A percentile compares a stretch with the other conserved stretches of the same genome.
phyloP scores from a whole-genome alignment of 225 moss, liverwort and hornwort genomes.

The Bryum argenteum region DNA sequence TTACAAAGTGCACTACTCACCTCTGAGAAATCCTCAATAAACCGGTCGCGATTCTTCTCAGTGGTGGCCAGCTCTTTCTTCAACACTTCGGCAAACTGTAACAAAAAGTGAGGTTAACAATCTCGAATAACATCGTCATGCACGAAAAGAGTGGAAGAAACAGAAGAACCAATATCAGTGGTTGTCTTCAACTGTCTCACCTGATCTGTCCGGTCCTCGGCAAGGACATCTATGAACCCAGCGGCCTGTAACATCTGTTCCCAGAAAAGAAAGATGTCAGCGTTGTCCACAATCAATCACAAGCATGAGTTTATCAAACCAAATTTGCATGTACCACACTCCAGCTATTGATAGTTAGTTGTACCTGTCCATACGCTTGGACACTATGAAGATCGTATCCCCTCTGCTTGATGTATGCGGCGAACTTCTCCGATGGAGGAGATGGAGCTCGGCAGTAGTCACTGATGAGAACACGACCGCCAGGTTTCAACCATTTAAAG shows the following conservation, averaged over 20 bases:
- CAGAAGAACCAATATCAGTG: too few species aligned
- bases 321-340: not conserved
- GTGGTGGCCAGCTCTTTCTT: constrained; percentile 66
- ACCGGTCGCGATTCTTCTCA: constrained; percentile 56
- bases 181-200: constrained; percentile 35
- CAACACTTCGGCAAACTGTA: constrained; percentile 77
- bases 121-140: too few species aligned
- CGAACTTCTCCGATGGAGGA: constrained; percentile 71
- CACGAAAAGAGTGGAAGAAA: not conserved
- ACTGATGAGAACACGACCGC: constrained; percentile 86
- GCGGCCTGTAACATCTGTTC: constrained; percentile 78
- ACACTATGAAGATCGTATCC: constrained; percentile 87
- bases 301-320: not conserved
- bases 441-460: constrained; percentile 87
- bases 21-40: constrained; percentile 89
- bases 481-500: constrained; percentile 83
- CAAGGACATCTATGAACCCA: constrained; percentile 73
- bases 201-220: constrained; percentile 90
- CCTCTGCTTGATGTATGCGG: constrained; percentile 83
- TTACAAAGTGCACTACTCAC: constrained; percentile 30
- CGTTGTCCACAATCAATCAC: not conserved
- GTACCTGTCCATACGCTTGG: constrained; percentile 78
- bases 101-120: constrained; percentile 16
- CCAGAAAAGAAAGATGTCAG: constrained; percentile 12
- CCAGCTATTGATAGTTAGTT: not conserved